Conservation (phyloP, 2,329 filamentous ascomycete genomes). For the Thelonectria blattea region DNA sequence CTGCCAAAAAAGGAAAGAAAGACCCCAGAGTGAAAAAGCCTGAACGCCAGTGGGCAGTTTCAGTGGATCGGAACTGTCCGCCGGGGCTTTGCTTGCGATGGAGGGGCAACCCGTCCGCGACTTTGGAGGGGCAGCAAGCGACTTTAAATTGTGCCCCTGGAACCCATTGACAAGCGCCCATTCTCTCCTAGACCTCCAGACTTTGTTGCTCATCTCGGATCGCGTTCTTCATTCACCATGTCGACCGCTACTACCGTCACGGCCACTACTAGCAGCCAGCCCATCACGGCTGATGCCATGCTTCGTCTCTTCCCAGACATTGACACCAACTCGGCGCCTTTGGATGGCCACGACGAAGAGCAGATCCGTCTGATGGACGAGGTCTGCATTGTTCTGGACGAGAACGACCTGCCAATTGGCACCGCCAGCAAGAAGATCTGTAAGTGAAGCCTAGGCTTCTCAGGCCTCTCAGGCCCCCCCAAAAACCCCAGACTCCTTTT, state of each 20-base stretch:
- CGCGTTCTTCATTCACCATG: conserved; percentile 31
- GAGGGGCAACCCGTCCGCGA: conserved; percentile 35
- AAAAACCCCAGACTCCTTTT: not conserved
- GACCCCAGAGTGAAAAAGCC: conserved; percentile 9
- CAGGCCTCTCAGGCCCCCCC: not conserved
- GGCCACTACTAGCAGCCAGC: conserved; percentile 59
- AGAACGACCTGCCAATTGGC: conserved; percentile 90
- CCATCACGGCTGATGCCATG: conserved; percentile 86
- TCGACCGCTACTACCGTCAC: conserved; percentile 41
- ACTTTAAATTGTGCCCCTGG: conserved; percentile 35
- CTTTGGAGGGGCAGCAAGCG: conserved; percentile 24
- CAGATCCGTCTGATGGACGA: conserved; percentile 99
- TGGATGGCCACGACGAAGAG: conserved; percentile 94
- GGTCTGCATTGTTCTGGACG: conserved; percentile 95
- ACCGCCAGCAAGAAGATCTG: conserved; percentile 98
- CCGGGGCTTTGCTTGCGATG: conserved; percentile 23
- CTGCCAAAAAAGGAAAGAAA: conserved; percentile 26
- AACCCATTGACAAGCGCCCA: conserved; percentile 28
- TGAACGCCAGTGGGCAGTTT: conserved; percentile 28
- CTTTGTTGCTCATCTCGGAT: not conserved
- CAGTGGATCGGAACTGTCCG: conserved; percentile 19
- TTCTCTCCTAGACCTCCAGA: conserved; percentile 2
- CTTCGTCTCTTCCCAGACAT: conserved; percentile 87
- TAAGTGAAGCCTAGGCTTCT: conserved; percentile 54
- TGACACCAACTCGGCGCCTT: conserved; percentile 72